These are phyloP conservation scores for Rhynchosporium graminicola DNA, from an alignment of 2,329 filamentous ascomycete species.

Conservation along the genomic window DNA sequence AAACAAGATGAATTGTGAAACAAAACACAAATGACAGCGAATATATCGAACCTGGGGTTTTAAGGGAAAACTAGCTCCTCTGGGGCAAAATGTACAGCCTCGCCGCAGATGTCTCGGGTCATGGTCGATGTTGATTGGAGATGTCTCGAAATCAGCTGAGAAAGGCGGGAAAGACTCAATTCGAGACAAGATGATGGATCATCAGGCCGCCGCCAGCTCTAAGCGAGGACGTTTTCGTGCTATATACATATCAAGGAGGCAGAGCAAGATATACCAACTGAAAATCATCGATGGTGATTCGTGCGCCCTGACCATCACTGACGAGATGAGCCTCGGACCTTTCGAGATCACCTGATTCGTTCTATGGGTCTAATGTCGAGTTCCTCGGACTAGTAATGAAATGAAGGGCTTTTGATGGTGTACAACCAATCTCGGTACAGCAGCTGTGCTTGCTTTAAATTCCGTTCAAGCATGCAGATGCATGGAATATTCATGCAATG, in stretches of 20 bases:
- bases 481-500: constrained; percentile 19
- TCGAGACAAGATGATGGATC: neutral
- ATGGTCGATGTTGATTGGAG: constrained; percentile 21
- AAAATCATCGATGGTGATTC: too few species aligned
- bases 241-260: too few species aligned
- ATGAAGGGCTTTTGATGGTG: too few species aligned
- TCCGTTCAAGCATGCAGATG: neutral
- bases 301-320: neutral
- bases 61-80: too few species aligned
- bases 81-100: neutral
- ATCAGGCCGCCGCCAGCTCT: neutral
- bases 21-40: neutral
- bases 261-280: neutral
- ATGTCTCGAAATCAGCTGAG: constrained; percentile 21
- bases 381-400: neutral
- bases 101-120: constrained; percentile 13
- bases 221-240: neutral
- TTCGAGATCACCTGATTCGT: constrained; percentile 22
- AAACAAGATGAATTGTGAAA: too few species aligned
- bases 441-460: neutral
- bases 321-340: neutral
- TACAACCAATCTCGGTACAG: too few species aligned
- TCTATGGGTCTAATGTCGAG: constrained; percentile 12
- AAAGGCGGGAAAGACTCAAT: neutral
- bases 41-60: neutral